Percentiles rank a stretch among this genome's conserved stretches.
phyloP scores from a whole-genome alignment of 2,329 filamentous ascomycete species.

The Metarhizium robertsii region DNA sequence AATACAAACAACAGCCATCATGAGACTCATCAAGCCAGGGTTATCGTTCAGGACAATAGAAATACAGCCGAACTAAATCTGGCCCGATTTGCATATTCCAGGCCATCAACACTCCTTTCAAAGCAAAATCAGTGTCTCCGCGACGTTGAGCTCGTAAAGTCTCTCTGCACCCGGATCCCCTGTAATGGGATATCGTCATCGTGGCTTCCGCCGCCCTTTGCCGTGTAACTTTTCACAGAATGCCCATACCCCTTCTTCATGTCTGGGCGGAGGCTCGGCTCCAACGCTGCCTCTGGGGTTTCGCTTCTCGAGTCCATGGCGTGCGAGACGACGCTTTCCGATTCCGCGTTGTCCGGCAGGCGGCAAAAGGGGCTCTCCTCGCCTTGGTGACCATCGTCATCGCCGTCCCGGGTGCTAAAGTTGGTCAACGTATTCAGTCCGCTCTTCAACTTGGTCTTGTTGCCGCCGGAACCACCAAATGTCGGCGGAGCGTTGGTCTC shows the following conservation, averaged over 20 bases:
- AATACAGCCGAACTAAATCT: too few species aligned
- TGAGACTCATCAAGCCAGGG: too few species aligned
- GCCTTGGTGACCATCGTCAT: slow-evolving; percentile 8
- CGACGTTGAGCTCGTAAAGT: slow-evolving; percentile 21
- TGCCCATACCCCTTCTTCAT: slow-evolving; percentile 20
- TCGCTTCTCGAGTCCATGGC: background rate
- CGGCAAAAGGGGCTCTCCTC: slow-evolving; percentile 18
- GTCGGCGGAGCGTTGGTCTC: slow-evolving; percentile 10
- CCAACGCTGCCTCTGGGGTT: background rate
- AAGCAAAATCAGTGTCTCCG: background rate
- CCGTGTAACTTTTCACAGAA: slow-evolving; percentile 21
- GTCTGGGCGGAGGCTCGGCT: slow-evolving; percentile 22
- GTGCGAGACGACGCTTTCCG: slow-evolving; percentile 10
- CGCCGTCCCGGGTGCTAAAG: slow-evolving; percentile 6
- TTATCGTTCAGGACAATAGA: too few species aligned
- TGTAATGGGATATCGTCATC: slow-evolving; percentile 29
- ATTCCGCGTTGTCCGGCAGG: slow-evolving; percentile 21
- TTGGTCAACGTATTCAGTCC: slow-evolving; percentile 9
- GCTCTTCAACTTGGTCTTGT: slow-evolving; percentile 7
- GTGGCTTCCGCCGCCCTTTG: slow-evolving; percentile 15
- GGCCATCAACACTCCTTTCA: background rate
- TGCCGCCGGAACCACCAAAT: slow-evolving; percentile 12
- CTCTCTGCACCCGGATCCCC: slow-evolving; percentile 27
- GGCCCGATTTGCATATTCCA: too few species aligned
- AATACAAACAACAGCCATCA: too few species aligned